Conservation (phyloP, 139 green algal genomes). For the Microglena sp. region DNA sequence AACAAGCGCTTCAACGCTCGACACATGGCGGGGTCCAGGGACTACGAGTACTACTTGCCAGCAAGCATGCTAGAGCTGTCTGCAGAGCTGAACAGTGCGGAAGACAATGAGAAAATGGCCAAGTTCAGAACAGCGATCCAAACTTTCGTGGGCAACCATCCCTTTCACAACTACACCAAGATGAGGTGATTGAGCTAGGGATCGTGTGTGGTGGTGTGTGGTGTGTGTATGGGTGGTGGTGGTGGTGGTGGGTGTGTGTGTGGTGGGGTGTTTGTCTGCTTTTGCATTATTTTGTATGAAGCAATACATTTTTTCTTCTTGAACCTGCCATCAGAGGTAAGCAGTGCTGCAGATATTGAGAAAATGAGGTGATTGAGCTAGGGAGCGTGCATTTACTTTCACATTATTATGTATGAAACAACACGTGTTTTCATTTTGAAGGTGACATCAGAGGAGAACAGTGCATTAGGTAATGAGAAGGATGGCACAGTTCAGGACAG, state of each 20-base stretch:
- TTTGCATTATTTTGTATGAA: too few species aligned
- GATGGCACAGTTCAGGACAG: conserved; percentile 35
- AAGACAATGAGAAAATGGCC: conserved; percentile 24
- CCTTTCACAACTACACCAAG: conserved; percentile 40
- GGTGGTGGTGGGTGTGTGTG: too few species aligned
- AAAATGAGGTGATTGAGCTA: too few species aligned
- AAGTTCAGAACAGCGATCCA: conserved; percentile 58
- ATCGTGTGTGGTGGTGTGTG: too few species aligned
- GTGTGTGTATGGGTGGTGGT: too few species aligned
- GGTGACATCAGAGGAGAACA: conserved; percentile 8
- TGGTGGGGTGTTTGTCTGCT: too few species aligned
- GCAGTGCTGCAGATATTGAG: too few species aligned
- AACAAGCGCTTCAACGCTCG: conserved; percentile 74
- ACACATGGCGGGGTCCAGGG: conserved; percentile 61
- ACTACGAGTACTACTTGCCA: conserved; percentile 95
- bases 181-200: conserved; percentile 8
- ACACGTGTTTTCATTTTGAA: too few species aligned
- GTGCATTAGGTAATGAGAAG: conserved; percentile 28
- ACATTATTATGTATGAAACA: too few species aligned
- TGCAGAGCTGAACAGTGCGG: conserved; percentile 14
- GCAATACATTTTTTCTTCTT: too few species aligned
- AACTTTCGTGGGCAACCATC: conserved; percentile 51
- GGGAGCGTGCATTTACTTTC: too few species aligned
- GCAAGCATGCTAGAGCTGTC: background rate
- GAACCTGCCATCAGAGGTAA: too few species aligned